Evolutionary conservation across 2,329 filamentous ascomycete species (phyloP), one percentile per base, ranked within the genome.

Genomic region (Pyrenochaeta sp.): DNA sequence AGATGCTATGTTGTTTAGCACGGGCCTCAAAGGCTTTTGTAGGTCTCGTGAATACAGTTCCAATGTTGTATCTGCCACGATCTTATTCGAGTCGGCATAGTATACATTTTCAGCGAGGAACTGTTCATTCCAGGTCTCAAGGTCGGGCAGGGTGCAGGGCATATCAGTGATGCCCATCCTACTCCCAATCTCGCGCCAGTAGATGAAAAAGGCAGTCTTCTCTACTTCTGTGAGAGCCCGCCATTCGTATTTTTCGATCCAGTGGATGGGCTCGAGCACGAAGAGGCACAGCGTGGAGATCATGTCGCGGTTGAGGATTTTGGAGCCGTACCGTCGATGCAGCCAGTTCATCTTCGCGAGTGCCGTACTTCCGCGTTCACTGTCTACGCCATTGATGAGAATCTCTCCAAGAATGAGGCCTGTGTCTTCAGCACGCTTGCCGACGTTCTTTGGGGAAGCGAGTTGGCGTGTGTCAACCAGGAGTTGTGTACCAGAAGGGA

Each of bases 301-400:
- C 27, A 44, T 29, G 17, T 44, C 41, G 10, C 41, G 20, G 23
- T 44, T 44, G 7, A 31, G 6, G 21, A 44, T 44, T n/a, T 31
- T 44, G 7, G 15, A 14, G 11, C 41, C 41, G 27, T 44, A 44
- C 4, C 27, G 41, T 10, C 20, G 20, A 30, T 44, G 41, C 14
- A 44, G 20, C 41, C 41, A 44, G 27, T 44, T 44, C 41, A 44
- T 44, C 17, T 44, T 44, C 4, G 41, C 41, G 14, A 44, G 27
- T 18, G 41, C 41, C 4, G 21, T 27, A 18, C 41, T 27, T 11
- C 41, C 41, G 18, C 41, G 18, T 20, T 44, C 41, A 23, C 41
- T 44, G 27, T 44, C 41, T 12, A 44, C 27, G n/a, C 41, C 41
- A 9, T 17, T 29, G 41, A 44, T 10, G 23, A 44, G 41, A 18